phyloP scores from a whole-genome alignment of 371 early-diverging fungal species.

The Mortierella sp. region DNA sequence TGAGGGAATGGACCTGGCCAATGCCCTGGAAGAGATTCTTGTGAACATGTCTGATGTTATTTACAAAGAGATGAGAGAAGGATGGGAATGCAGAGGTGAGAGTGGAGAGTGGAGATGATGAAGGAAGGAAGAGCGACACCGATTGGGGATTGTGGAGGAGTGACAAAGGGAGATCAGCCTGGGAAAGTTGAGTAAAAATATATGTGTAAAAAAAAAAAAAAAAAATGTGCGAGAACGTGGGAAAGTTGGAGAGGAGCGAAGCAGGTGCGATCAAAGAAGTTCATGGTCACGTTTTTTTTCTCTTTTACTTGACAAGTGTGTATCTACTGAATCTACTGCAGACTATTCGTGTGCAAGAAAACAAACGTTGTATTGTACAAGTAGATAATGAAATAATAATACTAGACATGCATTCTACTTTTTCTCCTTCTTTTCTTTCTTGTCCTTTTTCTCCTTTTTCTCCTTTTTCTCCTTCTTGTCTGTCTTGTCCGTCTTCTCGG shows the following conservation, averaged over 20 bases:
- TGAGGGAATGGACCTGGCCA: constrained; percentile 37
- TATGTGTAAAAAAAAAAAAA: background rate
- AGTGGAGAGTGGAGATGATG: constrained; percentile 1
- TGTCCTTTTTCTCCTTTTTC: constrained; percentile 16
- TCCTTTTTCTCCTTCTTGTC: constrained; percentile 26
- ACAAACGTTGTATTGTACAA: constrained; percentile 21
- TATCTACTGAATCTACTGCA: no score
- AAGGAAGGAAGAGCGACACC: background rate
- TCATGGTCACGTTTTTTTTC: background rate
- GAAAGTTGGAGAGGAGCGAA: constrained; percentile 12
- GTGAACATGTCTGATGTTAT: constrained; percentile 32
- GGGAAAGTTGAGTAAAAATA: background rate
- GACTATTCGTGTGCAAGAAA: no score
- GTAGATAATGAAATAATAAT: background rate
- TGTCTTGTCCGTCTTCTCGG: constrained; percentile 6
- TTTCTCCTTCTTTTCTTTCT: constrained; percentile 6
- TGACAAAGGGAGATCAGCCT: background rate
- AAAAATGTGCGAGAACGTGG: constrained; percentile 7
- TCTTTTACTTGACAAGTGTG: background rate
- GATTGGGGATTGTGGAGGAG: constrained; percentile 7
- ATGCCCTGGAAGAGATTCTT: constrained; percentile 40
- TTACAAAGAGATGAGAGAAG: background rate
- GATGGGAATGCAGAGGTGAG: background rate
- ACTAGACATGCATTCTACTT: background rate
- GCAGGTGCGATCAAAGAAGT: constrained; percentile 6